These are phyloP conservation scores for Dacryopinax primogenitus DNA, from an alignment of 768 basidiomycete genomes.

Conservation along the genomic window DNA sequence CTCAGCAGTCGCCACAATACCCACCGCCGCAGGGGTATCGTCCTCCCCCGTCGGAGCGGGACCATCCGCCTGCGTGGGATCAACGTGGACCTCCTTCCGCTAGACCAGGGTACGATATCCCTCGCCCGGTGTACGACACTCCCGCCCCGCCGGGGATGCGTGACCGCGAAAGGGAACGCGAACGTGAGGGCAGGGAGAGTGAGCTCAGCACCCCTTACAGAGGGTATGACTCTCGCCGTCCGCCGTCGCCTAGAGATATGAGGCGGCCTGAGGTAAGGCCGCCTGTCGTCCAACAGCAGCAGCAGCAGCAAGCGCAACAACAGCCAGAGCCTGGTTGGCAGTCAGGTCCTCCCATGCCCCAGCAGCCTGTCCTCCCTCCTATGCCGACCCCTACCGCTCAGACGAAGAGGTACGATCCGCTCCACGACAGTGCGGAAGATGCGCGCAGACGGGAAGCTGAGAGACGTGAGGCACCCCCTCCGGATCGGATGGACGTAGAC, in stretches of 20 bases:
- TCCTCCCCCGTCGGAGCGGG: background rate
- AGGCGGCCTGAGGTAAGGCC: background rate
- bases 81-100: background rate
- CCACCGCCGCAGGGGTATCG: background rate
- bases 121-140: background rate
- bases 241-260: background rate
- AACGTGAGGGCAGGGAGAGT: constrained; percentile 4
- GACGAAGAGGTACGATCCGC: background rate
- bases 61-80: background rate
- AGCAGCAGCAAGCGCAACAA: background rate
- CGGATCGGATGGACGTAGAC: background rate
- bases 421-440: background rate
- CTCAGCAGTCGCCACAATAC: background rate
- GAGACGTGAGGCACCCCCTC: background rate
- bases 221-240: background rate
- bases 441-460: background rate
- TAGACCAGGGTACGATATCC: background rate
- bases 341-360: background rate
- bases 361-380: background rate
- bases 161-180: background rate
- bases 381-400: background rate
- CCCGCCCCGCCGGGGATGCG: background rate
- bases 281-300: background rate
- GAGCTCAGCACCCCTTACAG: background rate
- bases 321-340: no score